Percentiles rank a stretch among this genome's conserved stretches.
Evolutionary conservation across 192 early-diverging fungal genomes (phyloP).

Genomic region (Umbelopsis ramanniana): DNA sequence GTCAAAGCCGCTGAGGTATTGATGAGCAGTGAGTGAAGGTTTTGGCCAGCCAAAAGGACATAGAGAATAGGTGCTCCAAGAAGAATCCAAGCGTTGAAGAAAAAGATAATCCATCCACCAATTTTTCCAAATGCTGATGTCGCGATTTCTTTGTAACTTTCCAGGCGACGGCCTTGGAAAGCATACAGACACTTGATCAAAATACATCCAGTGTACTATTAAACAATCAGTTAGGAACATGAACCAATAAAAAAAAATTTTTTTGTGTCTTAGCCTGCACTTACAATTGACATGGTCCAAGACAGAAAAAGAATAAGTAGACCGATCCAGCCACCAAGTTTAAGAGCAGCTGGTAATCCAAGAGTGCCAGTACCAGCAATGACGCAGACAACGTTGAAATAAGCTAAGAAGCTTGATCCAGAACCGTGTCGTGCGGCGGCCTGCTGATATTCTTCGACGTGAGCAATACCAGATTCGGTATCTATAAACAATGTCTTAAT

Average conservation of each 20-base stretch:
- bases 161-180: slow-evolving; percentile 25
- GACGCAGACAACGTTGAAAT: slow-evolving; percentile 72
- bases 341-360: slow-evolving; percentile 84
- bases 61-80: slow-evolving; percentile 60
- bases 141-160: slow-evolving; percentile 43
- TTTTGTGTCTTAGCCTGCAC: neutral
- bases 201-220: slow-evolving; percentile 40
- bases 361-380: slow-evolving; percentile 85
- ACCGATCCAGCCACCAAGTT: slow-evolving; percentile 62
- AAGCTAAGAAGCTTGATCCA: slow-evolving; percentile 58
- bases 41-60: slow-evolving; percentile 67
- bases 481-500: neutral
- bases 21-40: slow-evolving; percentile 56
- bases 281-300: slow-evolving; percentile 33
- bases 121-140: slow-evolving; percentile 49
- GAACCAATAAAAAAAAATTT: neutral
- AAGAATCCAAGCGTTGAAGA: slow-evolving; percentile 57
- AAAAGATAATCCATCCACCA: slow-evolving; percentile 53
- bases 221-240: slow-evolving; percentile 2
- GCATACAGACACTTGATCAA: slow-evolving; percentile 41
- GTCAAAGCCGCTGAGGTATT: slow-evolving; percentile 46
- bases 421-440: neutral
- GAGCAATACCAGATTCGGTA: neutral
- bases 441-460: neutral
- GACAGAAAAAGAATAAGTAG: slow-evolving; percentile 37